Conservation (phyloP, 73 alveolate genomes). For the Stentor roeselii region DNA sequence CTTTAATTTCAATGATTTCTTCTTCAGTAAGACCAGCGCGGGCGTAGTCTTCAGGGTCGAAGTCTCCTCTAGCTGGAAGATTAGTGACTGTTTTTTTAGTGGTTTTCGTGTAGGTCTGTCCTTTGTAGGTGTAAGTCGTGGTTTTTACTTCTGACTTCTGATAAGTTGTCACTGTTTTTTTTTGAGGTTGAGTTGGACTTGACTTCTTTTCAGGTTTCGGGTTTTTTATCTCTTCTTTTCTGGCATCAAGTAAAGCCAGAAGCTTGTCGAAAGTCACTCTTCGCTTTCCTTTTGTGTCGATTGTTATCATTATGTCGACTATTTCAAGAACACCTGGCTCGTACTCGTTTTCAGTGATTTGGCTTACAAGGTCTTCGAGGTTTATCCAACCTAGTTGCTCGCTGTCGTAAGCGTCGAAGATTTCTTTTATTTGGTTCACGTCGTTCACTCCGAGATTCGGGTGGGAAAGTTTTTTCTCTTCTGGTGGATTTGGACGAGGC, state of each 20-base stretch:
- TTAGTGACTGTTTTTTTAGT: background rate
- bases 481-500: background rate
- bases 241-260: background rate
- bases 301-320: background rate
- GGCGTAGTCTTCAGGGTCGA: background rate
- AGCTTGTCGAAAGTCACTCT: background rate
- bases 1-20: slow-evolving; percentile 61
- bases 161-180: background rate
- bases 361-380: background rate
- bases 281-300: background rate
- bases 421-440: background rate
- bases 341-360: background rate
- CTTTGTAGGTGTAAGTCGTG: background rate
- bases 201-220: background rate
- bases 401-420: background rate
- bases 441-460: background rate
- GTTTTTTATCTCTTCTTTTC: background rate
- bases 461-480: background rate
- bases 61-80: background rate
- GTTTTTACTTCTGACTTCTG: background rate
- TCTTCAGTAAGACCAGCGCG: slow-evolving; percentile 56
- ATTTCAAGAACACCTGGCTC: background rate
- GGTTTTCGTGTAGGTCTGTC: background rate
- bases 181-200: background rate
- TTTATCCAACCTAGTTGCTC: background rate